phyloP scores from a whole-genome alignment of 345 rosid genomes.

The rapeseed (Brassica napus) region DNA sequence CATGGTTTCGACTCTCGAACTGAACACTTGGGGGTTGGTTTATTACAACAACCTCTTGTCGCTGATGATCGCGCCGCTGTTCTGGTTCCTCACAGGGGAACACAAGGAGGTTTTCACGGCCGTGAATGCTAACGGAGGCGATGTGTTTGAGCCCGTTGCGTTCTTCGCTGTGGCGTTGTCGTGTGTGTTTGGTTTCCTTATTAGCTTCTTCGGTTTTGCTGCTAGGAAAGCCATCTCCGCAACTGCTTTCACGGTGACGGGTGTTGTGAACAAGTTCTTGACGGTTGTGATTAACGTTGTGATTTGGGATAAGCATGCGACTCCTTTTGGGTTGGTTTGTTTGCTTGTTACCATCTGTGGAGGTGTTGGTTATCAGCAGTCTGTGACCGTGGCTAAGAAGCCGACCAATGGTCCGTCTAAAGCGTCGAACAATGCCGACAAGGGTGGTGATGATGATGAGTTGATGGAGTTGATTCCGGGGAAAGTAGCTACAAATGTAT shows the following conservation, averaged over 20 bases:
- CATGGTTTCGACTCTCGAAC: background rate
- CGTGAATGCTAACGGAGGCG: background rate
- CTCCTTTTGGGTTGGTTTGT: background rate
- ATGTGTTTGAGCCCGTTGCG: background rate
- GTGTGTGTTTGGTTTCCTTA: background rate
- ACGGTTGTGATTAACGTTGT: background rate
- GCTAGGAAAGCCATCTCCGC: background rate
- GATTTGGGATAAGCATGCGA: background rate
- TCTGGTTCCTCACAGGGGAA: background rate
- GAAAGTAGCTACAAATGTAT: conserved; percentile 1
- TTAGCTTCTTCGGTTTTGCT: background rate
- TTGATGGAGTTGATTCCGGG: background rate
- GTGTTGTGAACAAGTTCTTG: background rate
- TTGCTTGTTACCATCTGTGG: background rate
- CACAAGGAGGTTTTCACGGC: background rate
- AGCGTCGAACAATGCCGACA: background rate
- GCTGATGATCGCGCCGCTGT: background rate
- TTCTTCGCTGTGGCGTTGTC: background rate
- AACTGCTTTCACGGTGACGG: background rate
- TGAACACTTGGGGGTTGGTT: background rate
- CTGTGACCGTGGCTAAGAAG: background rate
- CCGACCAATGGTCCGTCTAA: background rate
- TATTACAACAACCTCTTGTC: background rate
- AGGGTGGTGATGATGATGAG: background rate
- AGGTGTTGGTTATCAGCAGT: background rate